Evolutionary conservation across 129 eudicot genomes (phyloP).

Genomic region (Lactuca sativa): DNA sequence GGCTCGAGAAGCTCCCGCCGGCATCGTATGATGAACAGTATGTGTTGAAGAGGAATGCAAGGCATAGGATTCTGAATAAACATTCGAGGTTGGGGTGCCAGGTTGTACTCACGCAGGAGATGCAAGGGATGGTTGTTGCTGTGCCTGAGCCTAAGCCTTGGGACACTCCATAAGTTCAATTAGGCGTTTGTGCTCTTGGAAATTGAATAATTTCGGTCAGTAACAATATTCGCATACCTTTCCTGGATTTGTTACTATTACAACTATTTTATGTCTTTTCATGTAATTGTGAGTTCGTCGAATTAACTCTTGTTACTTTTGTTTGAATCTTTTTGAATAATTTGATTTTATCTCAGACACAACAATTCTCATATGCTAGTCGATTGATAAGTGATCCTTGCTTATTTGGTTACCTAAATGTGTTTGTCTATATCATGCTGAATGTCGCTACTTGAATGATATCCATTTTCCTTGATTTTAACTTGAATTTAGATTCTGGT

Average conservation of each 20-base stretch:
- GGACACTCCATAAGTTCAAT: constrained; percentile 74
- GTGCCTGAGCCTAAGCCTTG: constrained; percentile 92
- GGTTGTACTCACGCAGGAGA: constrained; percentile 70
- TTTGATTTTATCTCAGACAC: constrained; percentile 6
- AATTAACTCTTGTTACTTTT: constrained; percentile 4
- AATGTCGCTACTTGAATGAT: background rate
- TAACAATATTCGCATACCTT: constrained; percentile 18
- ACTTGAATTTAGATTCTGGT: background rate
- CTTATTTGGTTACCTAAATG: background rate
- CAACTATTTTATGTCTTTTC: constrained; percentile 11
- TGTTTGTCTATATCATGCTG: background rate
- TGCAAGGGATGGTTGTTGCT: constrained; percentile 98
- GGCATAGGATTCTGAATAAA: constrained; percentile 71
- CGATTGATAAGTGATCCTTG: background rate
- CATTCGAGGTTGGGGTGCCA: constrained; percentile 94
- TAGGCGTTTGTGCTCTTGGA: background rate
- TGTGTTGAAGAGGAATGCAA: constrained; percentile 74
- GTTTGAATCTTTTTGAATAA: constrained; percentile 21
- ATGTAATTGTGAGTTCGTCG: constrained; percentile 2
- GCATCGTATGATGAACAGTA: constrained; percentile 78
- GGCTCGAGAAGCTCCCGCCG: constrained; percentile 83
- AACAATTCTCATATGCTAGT: background rate
- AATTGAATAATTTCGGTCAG: constrained; percentile 26
- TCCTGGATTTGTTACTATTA: constrained; percentile 8
- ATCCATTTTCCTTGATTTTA: background rate